phyloP scores from a whole-genome alignment of 202 grass and related monocot genomes.

The Alloteropsis angusta region DNA sequence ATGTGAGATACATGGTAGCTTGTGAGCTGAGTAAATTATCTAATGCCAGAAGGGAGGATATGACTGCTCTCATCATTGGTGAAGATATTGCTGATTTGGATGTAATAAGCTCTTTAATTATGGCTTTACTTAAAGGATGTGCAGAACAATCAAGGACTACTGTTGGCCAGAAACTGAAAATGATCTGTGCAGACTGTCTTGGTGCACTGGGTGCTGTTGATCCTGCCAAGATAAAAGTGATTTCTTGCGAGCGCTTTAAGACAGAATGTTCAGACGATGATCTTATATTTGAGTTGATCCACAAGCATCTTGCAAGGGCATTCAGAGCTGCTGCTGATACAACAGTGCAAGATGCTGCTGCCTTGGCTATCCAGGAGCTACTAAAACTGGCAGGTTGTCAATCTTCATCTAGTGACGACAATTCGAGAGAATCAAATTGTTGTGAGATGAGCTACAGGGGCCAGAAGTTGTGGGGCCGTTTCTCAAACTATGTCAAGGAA shows the following conservation, averaged over 20 bases:
- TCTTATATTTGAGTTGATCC: conserved; percentile 97
- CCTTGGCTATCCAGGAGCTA: conserved; percentile 96
- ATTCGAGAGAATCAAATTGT: conserved; percentile 21
- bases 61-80: conserved; percentile 78
- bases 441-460: conserved; percentile 61
- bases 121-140: conserved; percentile 78
- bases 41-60: conserved; percentile 61
- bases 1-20: conserved; percentile 95
- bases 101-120: conserved; percentile 81
- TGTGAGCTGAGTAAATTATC: conserved; percentile 86
- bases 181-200: conserved; percentile 84
- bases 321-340: conserved; percentile 94
- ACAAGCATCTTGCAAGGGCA: conserved; percentile 93
- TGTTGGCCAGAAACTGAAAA: conserved; percentile 84
- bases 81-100: conserved; percentile 75
- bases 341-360: conserved; percentile 84
- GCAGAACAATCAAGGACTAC: conserved; percentile 79
- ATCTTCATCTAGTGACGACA: conserved; percentile 45
- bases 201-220: conserved; percentile 92
- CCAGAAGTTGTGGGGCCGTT: conserved; percentile 75
- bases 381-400: conserved; percentile 80
- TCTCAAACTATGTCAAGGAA: conserved; percentile 93
- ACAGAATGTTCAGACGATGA: conserved; percentile 99
- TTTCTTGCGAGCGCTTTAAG: conserved; percentile 80
- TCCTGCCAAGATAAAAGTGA: conserved; percentile 86